Percentiles rank a stretch among this genome's conserved stretches.
These are phyloP conservation scores for Candida nonsorbophila DNA, from an alignment of 805 yeast species.

Conservation along the genomic window DNA sequence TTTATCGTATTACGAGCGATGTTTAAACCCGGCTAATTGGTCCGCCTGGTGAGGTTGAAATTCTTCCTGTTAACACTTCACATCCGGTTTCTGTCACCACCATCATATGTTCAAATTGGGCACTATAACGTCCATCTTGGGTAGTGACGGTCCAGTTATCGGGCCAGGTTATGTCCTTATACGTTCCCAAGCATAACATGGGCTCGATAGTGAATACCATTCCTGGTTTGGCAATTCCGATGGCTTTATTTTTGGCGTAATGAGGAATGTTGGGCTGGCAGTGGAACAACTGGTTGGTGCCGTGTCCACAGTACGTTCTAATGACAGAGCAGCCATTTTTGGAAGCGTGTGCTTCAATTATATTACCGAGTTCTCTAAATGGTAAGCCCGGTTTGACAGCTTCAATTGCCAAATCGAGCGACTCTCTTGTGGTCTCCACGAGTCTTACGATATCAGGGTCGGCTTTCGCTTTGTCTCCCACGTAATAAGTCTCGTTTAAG, in stretches of 20 bases:
- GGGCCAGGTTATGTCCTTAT: slow-evolving; percentile 84
- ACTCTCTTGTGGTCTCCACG: slow-evolving; percentile 81
- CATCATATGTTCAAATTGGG: slow-evolving; percentile 91
- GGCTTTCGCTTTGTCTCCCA: slow-evolving; percentile 79
- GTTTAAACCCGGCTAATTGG: slow-evolving; percentile 50
- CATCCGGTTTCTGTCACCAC: slow-evolving; percentile 88
- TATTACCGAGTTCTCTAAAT: slow-evolving; percentile 77
- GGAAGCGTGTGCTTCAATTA: slow-evolving; percentile 80
- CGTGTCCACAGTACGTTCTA: slow-evolving; percentile 88
- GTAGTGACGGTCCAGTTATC: slow-evolving; percentile 95
- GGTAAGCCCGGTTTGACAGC: slow-evolving; percentile 85
- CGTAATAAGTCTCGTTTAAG: slow-evolving; percentile 91
- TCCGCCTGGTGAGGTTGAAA: slow-evolving; percentile 82
- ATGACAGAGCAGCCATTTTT: slow-evolving; percentile 78
- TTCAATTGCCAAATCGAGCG: slow-evolving; percentile 75
- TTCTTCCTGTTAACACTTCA: slow-evolving; percentile 81
- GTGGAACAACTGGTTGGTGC: slow-evolving; percentile 80
- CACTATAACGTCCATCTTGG: slow-evolving; percentile 79
- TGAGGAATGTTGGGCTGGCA: slow-evolving; percentile 89
- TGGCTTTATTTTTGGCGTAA: slow-evolving; percentile 84
- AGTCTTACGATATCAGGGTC: slow-evolving; percentile 77
- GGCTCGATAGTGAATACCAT: slow-evolving; percentile 98
- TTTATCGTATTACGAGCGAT: too few relatives aligned
- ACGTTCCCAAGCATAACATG: slow-evolving; percentile 82
- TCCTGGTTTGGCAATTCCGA: slow-evolving; percentile 91